Conservation (phyloP, 116 monocot species). For the Posidonia oceanica region DNA sequence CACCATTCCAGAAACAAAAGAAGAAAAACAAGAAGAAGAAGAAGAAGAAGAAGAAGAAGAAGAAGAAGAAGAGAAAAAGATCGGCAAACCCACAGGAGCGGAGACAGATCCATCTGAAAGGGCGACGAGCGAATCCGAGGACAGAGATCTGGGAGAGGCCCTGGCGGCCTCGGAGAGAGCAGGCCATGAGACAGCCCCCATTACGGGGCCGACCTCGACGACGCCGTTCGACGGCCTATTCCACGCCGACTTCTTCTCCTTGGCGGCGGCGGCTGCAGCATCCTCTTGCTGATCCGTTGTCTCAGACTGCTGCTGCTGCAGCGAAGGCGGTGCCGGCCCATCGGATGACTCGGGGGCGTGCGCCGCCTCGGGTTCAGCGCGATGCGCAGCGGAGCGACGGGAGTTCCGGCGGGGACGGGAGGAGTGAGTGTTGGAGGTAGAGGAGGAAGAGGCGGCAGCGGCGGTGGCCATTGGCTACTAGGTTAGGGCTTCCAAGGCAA, state of each 20-base stretch:
- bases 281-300: conserved; percentile 8
- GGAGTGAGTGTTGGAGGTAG: conserved; percentile 11
- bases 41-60: background rate
- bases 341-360: background rate
- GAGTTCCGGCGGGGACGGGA: conserved; percentile 3
- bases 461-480: conserved; percentile 7
- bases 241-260: conserved; percentile 48
- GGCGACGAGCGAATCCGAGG: conserved; percentile 24
- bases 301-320: background rate
- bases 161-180: conserved; percentile 51
- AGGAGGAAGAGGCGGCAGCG: conserved; percentile 7
- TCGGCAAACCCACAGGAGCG: background rate
- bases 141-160: conserved; percentile 30
- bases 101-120: conserved; percentile 31
- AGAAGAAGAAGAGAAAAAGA: background rate
- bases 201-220: conserved; percentile 27
- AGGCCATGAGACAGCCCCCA: conserved; percentile 52
- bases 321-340: background rate
- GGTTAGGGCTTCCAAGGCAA: background rate
- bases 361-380: conserved; percentile 2
- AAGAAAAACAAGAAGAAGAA: background rate
- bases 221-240: conserved; percentile 32
- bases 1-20: background rate
- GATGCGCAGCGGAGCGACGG: conserved; percentile 7
- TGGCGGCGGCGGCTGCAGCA: conserved; percentile 4